Evolutionary conservation across 345 rosid genomes (phyloP), one percentile per base, ranked within the genome.

Genomic region (Camelina hispida): DNA sequence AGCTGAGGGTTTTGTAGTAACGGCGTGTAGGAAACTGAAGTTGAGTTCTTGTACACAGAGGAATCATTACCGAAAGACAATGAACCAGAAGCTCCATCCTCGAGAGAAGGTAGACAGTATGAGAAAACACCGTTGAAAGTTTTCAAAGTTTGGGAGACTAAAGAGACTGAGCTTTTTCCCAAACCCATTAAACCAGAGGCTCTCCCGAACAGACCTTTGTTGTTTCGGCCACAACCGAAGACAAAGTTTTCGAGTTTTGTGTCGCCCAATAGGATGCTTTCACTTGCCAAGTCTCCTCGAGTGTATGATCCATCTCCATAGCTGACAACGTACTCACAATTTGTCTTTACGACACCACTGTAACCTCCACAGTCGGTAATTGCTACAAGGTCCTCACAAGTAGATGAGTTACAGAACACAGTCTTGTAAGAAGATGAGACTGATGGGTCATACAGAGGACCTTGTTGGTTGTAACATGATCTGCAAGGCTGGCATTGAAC

Each of bases 241-340:
- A 87, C 74, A 59, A 91, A 88, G 40, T 71, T 81, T 7, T 73
- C 74, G 68, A 86, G 74, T 2, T 78, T 48, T 50, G 69, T 78
- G 4, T 57, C 48, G 2, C 97, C 91, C 1, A 89, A 79, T 42
- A 47, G 66, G 50, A 94, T 84, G 53, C 62, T 76, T 62, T 88
- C 98, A 4, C 66, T 53, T 1, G 86, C 96, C 15, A 91, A 82
- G 17, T 91, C 88, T 1, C 98, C 97, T 3, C 86, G 82, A 20
- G 95, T 89, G 78, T 85, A 89, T 37, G 98, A 91, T 7, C 98
- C 97, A 63, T 94, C 98, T 0, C 98, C 93, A 71, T 94, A 94
- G 74, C 79, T 86, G 43, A 91, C 89, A 50, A 66, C 66, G 66
- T 94, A 94, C 71, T 83, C 85, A 78, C 98, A 94, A 71, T 67